A percentile compares a stretch with the other conserved stretches of the same genome.
These are phyloP conservation scores for Monosporozyma unispora DNA, from an alignment of 805 yeast species.

Conservation along the genomic window DNA sequence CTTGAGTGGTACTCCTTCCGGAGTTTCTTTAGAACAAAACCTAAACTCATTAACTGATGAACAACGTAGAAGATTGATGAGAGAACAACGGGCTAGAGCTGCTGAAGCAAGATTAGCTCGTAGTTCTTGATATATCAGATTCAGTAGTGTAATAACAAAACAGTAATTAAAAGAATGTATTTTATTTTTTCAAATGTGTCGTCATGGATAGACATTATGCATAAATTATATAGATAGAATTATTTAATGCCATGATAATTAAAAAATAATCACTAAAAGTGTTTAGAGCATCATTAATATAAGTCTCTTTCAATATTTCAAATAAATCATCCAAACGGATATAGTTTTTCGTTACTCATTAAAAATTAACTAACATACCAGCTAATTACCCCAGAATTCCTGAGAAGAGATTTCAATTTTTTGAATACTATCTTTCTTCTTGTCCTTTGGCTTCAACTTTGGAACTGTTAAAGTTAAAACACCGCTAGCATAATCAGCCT, in stretches of 20 bases:
- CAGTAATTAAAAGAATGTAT: not conserved
- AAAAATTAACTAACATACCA: not conserved
- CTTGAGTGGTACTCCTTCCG: constrained; percentile 17
- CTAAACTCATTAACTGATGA: constrained; percentile 59
- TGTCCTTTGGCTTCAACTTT: constrained; percentile 26
- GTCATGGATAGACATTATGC: not conserved
- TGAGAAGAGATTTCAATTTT: constrained; percentile 26
- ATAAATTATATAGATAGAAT: not conserved
- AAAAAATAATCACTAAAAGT: not conserved
- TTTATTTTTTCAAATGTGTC: not conserved
- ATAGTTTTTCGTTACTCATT: not conserved
- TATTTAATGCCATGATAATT: not conserved
- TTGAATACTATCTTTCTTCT: constrained; percentile 17
- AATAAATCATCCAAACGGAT: no score
- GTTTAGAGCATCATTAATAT: not conserved
- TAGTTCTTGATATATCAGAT: not conserved
- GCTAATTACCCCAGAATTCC: constrained; percentile 17
- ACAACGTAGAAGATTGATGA: constrained; percentile 69
- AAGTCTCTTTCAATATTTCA: not conserved
- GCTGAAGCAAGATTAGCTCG: constrained; percentile 70
- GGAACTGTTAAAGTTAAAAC: constrained; percentile 37
- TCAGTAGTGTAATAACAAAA: not conserved
- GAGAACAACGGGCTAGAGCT: constrained; percentile 94
- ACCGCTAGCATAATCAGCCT: constrained; percentile 40
- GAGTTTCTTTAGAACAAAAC: constrained; percentile 31